phyloP scores from a whole-genome alignment of 2,329 filamentous ascomycete species.

The Aspergillaceae sp. region DNA sequence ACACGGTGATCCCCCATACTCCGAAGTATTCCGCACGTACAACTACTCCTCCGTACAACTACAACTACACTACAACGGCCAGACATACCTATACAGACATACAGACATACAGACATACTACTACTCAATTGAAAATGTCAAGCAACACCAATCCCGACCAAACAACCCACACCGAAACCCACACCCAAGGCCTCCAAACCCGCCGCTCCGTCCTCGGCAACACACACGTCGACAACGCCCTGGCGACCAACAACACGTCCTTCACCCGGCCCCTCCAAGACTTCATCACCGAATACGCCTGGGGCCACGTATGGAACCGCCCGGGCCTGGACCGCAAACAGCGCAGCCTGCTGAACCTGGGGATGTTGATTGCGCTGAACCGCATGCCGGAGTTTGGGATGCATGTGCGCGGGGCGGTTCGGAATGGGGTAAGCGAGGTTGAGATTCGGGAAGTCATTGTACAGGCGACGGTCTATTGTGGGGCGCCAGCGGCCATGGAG shows the following conservation, averaged over 20 bases:
- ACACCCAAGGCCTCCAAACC: constrained; percentile 44
- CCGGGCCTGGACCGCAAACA: constrained; percentile 55
- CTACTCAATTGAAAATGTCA: no score
- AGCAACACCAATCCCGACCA: no score
- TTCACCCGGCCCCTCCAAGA: constrained; percentile 55
- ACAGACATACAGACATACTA: neutral
- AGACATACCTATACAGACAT: no score
- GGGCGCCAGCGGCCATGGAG: constrained; percentile 47
- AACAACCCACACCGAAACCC: no score
- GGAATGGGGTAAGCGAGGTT: constrained; percentile 53
- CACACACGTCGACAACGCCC: constrained; percentile 50
- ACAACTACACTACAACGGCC: no score
- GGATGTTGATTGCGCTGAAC: constrained; percentile 56
- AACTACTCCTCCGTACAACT: no score
- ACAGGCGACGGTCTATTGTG: constrained; percentile 45
- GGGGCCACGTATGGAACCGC: constrained; percentile 56
- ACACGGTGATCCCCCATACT: no score
- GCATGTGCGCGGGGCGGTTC: constrained; percentile 55
- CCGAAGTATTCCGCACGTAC: no score
- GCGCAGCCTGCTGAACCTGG: constrained; percentile 55
- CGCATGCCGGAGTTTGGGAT: constrained; percentile 51
- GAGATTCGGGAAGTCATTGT: constrained; percentile 55
- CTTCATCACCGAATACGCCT: constrained; percentile 55
- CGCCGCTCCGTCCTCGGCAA: constrained; percentile 54
- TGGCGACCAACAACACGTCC: constrained; percentile 49